phyloP scores from a whole-genome alignment of 148 eudicot genomes.

The Pouteria glomerata region DNA sequence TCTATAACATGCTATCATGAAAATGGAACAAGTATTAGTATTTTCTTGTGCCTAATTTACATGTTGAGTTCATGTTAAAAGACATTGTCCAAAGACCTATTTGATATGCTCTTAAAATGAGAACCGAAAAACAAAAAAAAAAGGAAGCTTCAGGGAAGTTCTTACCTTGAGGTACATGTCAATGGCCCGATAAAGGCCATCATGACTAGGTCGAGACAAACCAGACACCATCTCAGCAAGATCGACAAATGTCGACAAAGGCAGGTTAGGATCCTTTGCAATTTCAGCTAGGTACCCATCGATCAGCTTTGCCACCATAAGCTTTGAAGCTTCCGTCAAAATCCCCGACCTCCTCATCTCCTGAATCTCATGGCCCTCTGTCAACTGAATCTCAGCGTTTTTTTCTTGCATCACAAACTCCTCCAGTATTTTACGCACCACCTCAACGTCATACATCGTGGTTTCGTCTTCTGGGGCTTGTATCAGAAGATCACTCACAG shows the following conservation, averaged over 20 bases:
- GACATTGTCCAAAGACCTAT: slow-evolving; percentile 4
- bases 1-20: too few species aligned
- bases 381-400: slow-evolving; percentile 30
- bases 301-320: slow-evolving; percentile 85
- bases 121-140: too few species aligned
- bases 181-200: slow-evolving; percentile 85
- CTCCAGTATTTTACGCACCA: slow-evolving; percentile 51
- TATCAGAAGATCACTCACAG: slow-evolving; percentile 66
- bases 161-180: slow-evolving; percentile 88
- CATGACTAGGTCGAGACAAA: slow-evolving; percentile 73
- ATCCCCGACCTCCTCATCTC: slow-evolving; percentile 44
- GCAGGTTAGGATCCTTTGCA: slow-evolving; percentile 70
- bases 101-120: neutral
- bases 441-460: slow-evolving; percentile 50
- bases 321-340: slow-evolving; percentile 84
- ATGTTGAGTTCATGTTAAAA: neutral
- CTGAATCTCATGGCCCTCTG: slow-evolving; percentile 35
- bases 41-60: neutral
- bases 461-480: slow-evolving; percentile 41
- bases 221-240: slow-evolving; percentile 73
- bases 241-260: slow-evolving; percentile 50
- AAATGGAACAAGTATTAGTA: neutral
- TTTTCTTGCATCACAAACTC: slow-evolving; percentile 58
- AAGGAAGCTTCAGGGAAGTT: neutral
- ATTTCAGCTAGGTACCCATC: slow-evolving; percentile 80